These are phyloP conservation scores for Musa itinerans DNA, from an alignment of 176 grass and related monocot genomes.

Conservation along the genomic window DNA sequence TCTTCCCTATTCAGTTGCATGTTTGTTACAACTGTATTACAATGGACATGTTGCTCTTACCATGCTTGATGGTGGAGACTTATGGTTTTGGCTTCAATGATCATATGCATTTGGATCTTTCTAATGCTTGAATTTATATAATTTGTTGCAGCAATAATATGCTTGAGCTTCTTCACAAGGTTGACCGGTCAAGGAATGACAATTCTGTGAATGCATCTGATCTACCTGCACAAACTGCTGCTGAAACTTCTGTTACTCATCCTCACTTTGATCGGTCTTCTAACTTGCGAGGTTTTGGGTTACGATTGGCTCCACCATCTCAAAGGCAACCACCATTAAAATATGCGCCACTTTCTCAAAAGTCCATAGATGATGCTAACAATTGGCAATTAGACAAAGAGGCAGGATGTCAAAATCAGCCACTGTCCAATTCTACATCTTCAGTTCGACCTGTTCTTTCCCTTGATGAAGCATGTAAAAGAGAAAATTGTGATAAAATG, in stretches of 20 bases:
- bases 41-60: neutral
- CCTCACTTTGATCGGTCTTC: slow-evolving; percentile 13
- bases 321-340: slow-evolving; percentile 13
- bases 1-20: neutral
- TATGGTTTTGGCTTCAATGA: neutral
- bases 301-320: slow-evolving; percentile 23
- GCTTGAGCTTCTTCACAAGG: slow-evolving; percentile 25
- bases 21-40: neutral
- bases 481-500: slow-evolving; percentile 4
- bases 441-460: neutral
- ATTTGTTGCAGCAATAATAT: slow-evolving; percentile 22
- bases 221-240: neutral
- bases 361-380: neutral
- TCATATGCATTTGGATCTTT: neutral
- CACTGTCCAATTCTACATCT: neutral
- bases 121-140: neutral
- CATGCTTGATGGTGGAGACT: neutral
- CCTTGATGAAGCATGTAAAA: slow-evolving; percentile 12
- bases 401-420: neutral
- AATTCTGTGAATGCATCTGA: neutral
- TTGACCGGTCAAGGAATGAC: slow-evolving; percentile 18
- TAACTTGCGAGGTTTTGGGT: slow-evolving; percentile 7
- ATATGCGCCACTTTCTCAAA: neutral
- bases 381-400: neutral
- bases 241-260: slow-evolving; percentile 2